Base-by-base conservation (phyloP, 2,329 filamentous ascomycete species). In the Harringtonia lauricola region DNA sequence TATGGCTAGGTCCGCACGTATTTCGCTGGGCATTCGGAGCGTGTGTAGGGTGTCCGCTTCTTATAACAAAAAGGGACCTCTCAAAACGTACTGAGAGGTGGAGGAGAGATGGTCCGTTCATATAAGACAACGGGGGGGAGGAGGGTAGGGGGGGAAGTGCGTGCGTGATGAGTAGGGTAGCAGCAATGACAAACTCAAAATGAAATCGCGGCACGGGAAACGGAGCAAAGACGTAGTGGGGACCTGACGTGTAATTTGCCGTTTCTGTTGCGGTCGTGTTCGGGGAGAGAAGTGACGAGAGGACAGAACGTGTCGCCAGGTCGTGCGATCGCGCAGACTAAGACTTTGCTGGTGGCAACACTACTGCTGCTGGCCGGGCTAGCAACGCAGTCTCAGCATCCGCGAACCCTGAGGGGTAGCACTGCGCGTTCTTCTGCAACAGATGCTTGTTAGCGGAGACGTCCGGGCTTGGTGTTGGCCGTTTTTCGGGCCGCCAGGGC, bases 1-100 rank as follows among this genome's bases (percentile, higher is more conserved):
- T 42, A 54, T 49, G 52, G 52, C 52, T n/a, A 54, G 51, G 36
- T 52, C 52, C 44, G 48, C 44, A 15, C 42, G 47, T 21, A 52
- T 29, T 49, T 49, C 45, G 44, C 42, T 48, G 28, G 51, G 46
- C 52, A 54, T 52, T 26, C 41, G 42, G 28, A 34, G 15, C n/a
- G 34, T 26, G 24, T 26, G 10, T 26, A 10, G 24, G 24, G 24
- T 6, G 6, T 26, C 10, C 24, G 24, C 10, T 26, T 30, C 33
- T 36, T 31, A 26, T 33, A 35, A 41, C 13, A 12, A 21, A 33
- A 30, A 35, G 24, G 22, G 28, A 22, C 22, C 37, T 34, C 42
- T 34, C 39, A 42, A 22, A 36, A 35, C 28, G 29, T 22, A 22
- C 37, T 19, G 34, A 26, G 34, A 39, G 10, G 28, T 33, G 37